These are phyloP conservation scores for Paralagenidium karlingii DNA, from an alignment of 352 stramenopile genomes.

Conservation along the genomic window DNA sequence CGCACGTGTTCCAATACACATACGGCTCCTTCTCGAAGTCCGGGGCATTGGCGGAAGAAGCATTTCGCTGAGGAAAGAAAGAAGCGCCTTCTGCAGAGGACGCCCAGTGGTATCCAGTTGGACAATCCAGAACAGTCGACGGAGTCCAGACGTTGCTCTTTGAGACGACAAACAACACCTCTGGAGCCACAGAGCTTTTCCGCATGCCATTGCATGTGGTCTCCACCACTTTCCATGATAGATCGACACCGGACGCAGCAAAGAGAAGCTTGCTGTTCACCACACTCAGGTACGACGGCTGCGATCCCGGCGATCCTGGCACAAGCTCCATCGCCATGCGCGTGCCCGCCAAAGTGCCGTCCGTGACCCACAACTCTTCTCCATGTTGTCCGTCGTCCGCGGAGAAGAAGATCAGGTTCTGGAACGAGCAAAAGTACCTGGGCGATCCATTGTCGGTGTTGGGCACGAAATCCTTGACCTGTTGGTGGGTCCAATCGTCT, in stretches of 20 bases:
- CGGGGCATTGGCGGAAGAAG: background rate
- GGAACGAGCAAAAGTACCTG: constrained; percentile 10
- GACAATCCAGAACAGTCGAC: constrained; percentile 45
- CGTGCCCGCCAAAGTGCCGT: constrained; percentile 24
- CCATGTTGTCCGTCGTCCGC: constrained; percentile 24
- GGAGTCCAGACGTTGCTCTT: constrained; percentile 28
- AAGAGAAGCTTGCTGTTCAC: constrained; percentile 50
- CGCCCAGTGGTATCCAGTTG: constrained; percentile 50
- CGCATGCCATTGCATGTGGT: constrained; percentile 33
- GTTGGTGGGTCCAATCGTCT: constrained; percentile 14
- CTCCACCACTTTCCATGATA: constrained; percentile 17
- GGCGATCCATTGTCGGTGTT: constrained; percentile 1
- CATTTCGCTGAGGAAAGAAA: constrained; percentile 6
- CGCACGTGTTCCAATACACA: constrained; percentile 65
- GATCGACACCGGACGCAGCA: constrained; percentile 45
- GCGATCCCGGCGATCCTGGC: constrained; percentile 23
- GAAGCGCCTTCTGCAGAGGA: constrained; percentile 22
- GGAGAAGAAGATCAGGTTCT: constrained; percentile 26
- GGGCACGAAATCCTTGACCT: constrained; percentile 6
- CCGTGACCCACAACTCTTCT: constrained; percentile 55
- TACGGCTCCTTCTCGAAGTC: constrained; percentile 14
- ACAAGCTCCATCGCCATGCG: constrained; percentile 39
- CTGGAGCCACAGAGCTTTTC: constrained; percentile 15
- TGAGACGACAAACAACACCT: constrained; percentile 46
- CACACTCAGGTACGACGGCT: constrained; percentile 22